phyloP scores from a whole-genome alignment of 306 rosid genomes.

The Ochetophila trinervis region DNA sequence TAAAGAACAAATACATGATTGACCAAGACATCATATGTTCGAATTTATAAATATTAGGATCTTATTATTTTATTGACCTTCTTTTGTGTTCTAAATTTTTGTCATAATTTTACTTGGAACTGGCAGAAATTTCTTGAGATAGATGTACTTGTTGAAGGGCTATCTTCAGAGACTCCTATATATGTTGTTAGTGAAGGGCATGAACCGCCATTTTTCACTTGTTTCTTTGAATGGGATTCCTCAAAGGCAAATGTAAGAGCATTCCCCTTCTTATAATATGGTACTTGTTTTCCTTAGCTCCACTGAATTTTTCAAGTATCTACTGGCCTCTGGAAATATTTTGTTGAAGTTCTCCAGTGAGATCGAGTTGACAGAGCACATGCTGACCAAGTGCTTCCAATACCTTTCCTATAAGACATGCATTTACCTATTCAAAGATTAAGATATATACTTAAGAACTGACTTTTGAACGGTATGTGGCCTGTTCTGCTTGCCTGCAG shows the following conservation, averaged over 20 bases:
- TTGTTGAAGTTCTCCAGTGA: not conserved
- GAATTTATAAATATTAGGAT: not conserved
- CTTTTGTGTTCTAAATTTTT: constrained; percentile 5
- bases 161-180: constrained; percentile 57
- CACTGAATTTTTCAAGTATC: not conserved
- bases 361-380: not conserved
- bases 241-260: constrained; percentile 71
- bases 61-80: not conserved
- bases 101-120: constrained; percentile 22
- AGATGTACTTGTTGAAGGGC: constrained; percentile 65
- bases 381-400: not conserved
- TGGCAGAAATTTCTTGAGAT: constrained; percentile 81
- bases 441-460: not conserved
- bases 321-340: not conserved
- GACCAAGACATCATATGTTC: not conserved
- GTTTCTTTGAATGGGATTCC: constrained; percentile 80
- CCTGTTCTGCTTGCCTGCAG: not conserved
- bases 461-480: not conserved
- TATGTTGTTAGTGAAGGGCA: constrained; percentile 78
- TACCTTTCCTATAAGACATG: not conserved
- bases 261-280: not conserved
- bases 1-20: not conserved
- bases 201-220: constrained; percentile 81
- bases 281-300: not conserved
- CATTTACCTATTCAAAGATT: not conserved